Percentiles rank a stretch among this genome's conserved stretches.
Conservation (phyloP, 768 basidiomycete genomes). For the Ramaria sp. region DNA sequence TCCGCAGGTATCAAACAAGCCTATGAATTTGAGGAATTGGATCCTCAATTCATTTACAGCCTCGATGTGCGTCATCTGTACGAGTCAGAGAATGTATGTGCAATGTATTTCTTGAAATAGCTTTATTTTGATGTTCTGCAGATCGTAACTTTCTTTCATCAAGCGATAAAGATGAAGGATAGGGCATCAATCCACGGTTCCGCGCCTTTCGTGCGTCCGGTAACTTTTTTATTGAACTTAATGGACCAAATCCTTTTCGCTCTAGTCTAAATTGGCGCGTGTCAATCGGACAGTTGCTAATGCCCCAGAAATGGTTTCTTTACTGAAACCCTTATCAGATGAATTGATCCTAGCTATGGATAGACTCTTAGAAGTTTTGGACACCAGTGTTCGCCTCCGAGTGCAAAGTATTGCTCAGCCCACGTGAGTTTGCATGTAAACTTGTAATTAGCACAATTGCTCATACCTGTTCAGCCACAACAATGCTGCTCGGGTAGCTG, state of each 20-base stretch:
- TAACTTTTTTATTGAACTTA: not conserved
- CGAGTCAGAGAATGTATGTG: conserved; percentile 18
- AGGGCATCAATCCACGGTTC: not conserved
- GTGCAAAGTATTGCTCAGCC: conserved; percentile 57
- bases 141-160: not conserved
- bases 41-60: conserved; percentile 44
- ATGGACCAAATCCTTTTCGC: not conserved
- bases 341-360: conserved; percentile 2
- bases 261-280: not conserved
- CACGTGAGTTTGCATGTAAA: conserved; percentile 21
- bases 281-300: not conserved
- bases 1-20: conserved; percentile 36
- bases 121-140: not conserved
- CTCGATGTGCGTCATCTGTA: conserved; percentile 32
- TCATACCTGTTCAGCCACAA: conserved; percentile 3
- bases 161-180: not conserved
- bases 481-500: conserved; percentile 51
- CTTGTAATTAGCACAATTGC: not conserved
- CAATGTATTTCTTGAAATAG: not conserved
- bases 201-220: not conserved
- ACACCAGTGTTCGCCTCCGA: conserved; percentile 54
- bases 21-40: conserved; percentile 51
- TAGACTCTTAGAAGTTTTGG: conserved; percentile 26
- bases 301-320: not conserved
- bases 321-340: not conserved